phyloP scores from a whole-genome alignment of 2,329 filamentous ascomycete species.

The Penicillium oxalicum region DNA sequence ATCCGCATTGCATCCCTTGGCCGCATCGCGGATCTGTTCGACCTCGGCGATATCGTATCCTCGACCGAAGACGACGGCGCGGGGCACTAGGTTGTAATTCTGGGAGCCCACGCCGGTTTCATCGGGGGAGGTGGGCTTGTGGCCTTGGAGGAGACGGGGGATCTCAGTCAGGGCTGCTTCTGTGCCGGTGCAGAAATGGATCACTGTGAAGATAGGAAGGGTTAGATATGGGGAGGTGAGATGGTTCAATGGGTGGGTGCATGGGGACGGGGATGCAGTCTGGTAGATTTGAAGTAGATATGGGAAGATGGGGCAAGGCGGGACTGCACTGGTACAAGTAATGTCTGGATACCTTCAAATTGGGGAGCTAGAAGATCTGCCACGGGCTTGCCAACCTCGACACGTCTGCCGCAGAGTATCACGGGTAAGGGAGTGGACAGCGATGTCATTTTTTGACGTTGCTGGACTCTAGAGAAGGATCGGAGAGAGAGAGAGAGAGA shows the following conservation, averaged over 20 bases:
- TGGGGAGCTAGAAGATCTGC: constrained; percentile 14
- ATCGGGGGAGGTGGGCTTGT: constrained; percentile 14
- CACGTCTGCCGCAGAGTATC: constrained; percentile 14
- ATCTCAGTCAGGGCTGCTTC: constrained; percentile 18
- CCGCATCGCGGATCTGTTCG: constrained; percentile 7
- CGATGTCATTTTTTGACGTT: constrained; percentile 5
- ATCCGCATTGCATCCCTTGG: constrained; percentile 1
- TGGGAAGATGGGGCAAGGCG: too few species aligned
- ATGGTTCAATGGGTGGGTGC: background rate
- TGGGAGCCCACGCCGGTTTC: constrained; percentile 22
- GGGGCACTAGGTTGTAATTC: constrained; percentile 19
- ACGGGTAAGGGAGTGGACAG: constrained; percentile 9
- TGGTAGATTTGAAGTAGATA: too few species aligned
- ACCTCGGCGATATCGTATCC: constrained; percentile 16
- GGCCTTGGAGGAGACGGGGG: constrained; percentile 20
- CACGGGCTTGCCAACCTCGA: constrained; percentile 13
- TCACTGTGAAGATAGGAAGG: constrained; percentile 7
- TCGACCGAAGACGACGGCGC: constrained; percentile 26
- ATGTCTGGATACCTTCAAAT: constrained; percentile 14
- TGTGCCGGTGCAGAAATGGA: constrained; percentile 19
- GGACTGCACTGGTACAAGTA: too few species aligned
- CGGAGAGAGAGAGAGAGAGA: too few species aligned
- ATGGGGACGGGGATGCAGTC: background rate
- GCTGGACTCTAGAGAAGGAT: too few species aligned
- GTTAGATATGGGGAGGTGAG: background rate